Evolutionary conservation across 352 stramenopile genomes (phyloP).

Genomic region (Globisporangium irregulare): DNA sequence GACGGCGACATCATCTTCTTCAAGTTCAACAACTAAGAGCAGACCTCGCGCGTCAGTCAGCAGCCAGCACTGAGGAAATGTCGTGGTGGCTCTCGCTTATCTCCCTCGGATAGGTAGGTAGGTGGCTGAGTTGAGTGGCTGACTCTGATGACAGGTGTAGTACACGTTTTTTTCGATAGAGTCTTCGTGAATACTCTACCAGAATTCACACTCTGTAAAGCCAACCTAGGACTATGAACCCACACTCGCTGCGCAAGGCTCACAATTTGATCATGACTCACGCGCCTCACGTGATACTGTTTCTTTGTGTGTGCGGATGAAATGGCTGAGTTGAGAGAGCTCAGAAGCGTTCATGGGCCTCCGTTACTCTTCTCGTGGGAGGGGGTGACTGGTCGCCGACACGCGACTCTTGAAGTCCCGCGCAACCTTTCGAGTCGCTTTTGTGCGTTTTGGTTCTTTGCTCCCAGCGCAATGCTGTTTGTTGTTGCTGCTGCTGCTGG

Average conservation of each 20-base stretch:
- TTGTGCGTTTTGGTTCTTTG: conserved; percentile 4
- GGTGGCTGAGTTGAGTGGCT: not conserved
- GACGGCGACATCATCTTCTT: conserved; percentile 91
- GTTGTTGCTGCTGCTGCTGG: not conserved
- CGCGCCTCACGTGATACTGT: not conserved
- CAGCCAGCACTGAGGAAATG: not conserved
- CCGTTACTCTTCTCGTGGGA: not conserved
- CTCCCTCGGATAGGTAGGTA: not conserved
- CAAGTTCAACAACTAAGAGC: conserved; percentile 90
- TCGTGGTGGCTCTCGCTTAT: not conserved
- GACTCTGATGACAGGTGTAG: not conserved
- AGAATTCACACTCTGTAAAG: not conserved
- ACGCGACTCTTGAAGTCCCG: conserved; percentile 10
- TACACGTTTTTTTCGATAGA: not conserved
- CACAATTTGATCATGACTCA: not conserved
- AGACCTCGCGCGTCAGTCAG: not conserved
- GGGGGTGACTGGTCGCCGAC: not conserved
- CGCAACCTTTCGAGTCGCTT: conserved; percentile 8
- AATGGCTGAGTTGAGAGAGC: not conserved
- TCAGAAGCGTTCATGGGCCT: not conserved
- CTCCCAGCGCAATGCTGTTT: not conserved
- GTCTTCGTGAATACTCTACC: not conserved
- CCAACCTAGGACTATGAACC: not conserved
- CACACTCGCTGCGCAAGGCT: not conserved
- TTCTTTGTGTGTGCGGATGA: not conserved